Evolutionary conservation across 2,329 filamentous ascomycete species (phyloP), one percentile per base, ranked within the genome.

Genomic region (Monosporascus sp.): DNA sequence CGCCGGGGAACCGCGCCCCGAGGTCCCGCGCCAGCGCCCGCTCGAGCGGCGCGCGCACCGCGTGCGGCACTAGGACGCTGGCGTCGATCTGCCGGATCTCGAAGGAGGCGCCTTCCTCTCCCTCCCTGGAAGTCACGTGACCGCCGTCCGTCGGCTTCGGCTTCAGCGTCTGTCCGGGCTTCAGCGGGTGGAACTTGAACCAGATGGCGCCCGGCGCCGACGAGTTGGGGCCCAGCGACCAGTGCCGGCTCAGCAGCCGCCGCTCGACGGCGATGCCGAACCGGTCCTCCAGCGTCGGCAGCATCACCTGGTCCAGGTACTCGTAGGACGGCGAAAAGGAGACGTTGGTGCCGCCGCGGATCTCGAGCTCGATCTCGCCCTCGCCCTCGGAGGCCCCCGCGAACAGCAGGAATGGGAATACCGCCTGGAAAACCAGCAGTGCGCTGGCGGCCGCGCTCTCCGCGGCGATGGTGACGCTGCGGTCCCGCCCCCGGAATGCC

Each of bases 321-420:
- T 87, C 82, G 54, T 74, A 84, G n/a, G 77, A 81, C 1, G 75
- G 71, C 0, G 81, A 82, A 61, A 75, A 82, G 9, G 73, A 70
- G 2, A 81, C 77, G 57, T 86, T 85, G 1, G 82, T 85, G 17
- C 83, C 82, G 5, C 82, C 82, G 2, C 75, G 72, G 7, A 86
- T 76, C 18, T 74, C 72, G 5, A 85, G 59, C 31, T 73, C 72
- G 22, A 84, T 68, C 2, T 60, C 65, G n/a, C 56, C 63, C 7
- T 70, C 68, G 54, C 74, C 72, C n/a, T 74, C 71, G 0, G 80
- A 75, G 54, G 74, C 72, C 17, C 74, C 71, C 0, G 80, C 75
- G 53, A 82, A 83, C 6, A 86, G 62, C 1, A 85, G 68, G 55
- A 80, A 84, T 0, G 82, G 83, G 5, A 86, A 69, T 8, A 85